Base-by-base conservation (phyloP, 495 filamentous ascomycete genomes). In the Schizothecium vesticola region DNA sequence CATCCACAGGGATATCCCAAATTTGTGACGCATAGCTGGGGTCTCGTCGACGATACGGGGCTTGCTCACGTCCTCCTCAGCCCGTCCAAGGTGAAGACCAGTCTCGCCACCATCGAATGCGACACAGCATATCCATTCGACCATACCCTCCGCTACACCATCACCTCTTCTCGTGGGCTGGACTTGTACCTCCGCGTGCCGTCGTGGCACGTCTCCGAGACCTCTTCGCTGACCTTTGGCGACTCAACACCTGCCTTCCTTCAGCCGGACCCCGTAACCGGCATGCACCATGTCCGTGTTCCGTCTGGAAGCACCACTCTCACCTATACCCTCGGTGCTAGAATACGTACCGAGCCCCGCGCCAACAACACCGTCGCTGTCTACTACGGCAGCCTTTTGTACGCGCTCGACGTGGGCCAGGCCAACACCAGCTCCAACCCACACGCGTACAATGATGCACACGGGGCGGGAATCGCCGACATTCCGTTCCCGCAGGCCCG, bases 1-100 rank as follows among this genome's bases (percentile, higher is more conserved):
- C 83, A 88, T 72, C 85, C 83, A 0, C 86, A 89, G 72, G 87
- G 84, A 0, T 84, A 82, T 67, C 87, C 87, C 0, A 89, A 90
- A 66, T 88, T 86, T 67, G 75, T 87, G 43, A 68, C 74, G 56
- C 65, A 71, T 67, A 70, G 71, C 63, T 78, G 72, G 71, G 73
- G 64, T 8, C 67, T 36, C 16, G 67, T 76, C 10, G 73, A 73
- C 16, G 70, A 74, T 23, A 72, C 71, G 26, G 77, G 79, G 10
- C 68, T 85, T 8, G 81, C 79, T 9, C 82, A 84, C 70, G 72
- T 72, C 3, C 70, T 85, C 25, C 78, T 85, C 10, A 73, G 76
- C 24, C 82, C 82, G 0, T 76, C 77, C 9, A 78, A 31, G 8
- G 74, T 82, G 3, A 68, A 26, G 19, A 70, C 70, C 19, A 22